Evolutionary conservation across 371 early-diverging fungal genomes (phyloP).

Genomic region (Batkoa obscura): DNA sequence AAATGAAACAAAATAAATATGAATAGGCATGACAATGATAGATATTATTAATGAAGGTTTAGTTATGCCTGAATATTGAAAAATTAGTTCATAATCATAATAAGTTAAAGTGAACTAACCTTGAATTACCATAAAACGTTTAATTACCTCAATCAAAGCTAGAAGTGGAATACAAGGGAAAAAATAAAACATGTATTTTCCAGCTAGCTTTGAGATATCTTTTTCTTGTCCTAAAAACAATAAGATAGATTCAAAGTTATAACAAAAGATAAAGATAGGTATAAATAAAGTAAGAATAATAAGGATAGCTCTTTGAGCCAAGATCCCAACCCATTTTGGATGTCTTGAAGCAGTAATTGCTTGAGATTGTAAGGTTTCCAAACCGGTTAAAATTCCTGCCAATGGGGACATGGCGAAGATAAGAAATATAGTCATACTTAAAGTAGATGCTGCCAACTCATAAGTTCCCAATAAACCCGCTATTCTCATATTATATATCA

Average conservation of each 20-base stretch:
- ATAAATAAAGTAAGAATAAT: not conserved
- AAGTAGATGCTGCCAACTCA: no score
- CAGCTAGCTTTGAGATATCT: not conserved
- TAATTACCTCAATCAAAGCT: not conserved
- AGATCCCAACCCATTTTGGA: not conserved
- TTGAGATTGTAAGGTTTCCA: no score
- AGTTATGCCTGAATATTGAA: no score
- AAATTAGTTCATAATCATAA: not conserved
- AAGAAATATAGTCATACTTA: no score
- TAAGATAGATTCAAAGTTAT: not conserved
- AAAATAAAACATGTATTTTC: not conserved
- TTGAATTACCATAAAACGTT: not conserved
- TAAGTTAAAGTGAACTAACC: not conserved
- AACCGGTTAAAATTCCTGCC: no score
- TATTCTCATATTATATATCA: no score
- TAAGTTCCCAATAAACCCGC: no score
- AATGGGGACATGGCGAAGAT: no score
- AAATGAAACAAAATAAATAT: not conserved
- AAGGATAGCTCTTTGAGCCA: not conserved
- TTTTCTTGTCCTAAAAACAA: not conserved
- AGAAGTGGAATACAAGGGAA: not conserved
- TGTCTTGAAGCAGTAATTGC: no score
- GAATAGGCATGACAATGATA: not conserved
- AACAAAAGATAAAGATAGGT: not conserved
- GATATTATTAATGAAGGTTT: not conserved